These are phyloP conservation scores for Serendipita sp. DNA, from an alignment of 768 basidiomycete genomes.

Conservation along the genomic window DNA sequence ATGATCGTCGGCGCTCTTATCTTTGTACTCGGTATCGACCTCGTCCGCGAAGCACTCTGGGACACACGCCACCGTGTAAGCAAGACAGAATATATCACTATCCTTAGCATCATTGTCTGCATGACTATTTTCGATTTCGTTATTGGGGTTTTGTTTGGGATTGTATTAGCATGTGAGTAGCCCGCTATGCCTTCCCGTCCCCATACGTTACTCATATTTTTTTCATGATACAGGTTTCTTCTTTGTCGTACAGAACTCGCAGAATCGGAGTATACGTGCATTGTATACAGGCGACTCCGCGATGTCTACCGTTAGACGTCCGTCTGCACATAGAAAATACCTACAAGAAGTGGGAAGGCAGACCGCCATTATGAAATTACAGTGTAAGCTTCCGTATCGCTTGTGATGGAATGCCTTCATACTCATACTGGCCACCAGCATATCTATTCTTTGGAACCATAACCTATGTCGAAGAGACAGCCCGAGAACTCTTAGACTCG, in stretches of 20 bases:
- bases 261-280: slow-evolving; percentile 65
- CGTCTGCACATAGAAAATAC: slow-evolving; percentile 73
- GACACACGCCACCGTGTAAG: slow-evolving; percentile 83
- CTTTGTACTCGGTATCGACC: slow-evolving; percentile 85
- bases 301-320: slow-evolving; percentile 82
- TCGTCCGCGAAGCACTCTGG: slow-evolving; percentile 87
- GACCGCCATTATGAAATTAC: slow-evolving; percentile 73
- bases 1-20: slow-evolving; percentile 86
- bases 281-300: slow-evolving; percentile 71
- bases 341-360: slow-evolving; percentile 87
- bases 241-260: slow-evolving; percentile 94
- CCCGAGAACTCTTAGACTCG: slow-evolving; percentile 56
- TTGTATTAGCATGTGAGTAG: slow-evolving; percentile 70
- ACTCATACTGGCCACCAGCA: slow-evolving; percentile 24
- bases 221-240: slow-evolving; percentile 47
- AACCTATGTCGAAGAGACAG: slow-evolving; percentile 71
- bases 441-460: slow-evolving; percentile 94
- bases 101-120: slow-evolving; percentile 69
- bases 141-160: slow-evolving; percentile 80
- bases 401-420: neutral
- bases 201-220: neutral
- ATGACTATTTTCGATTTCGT: slow-evolving; percentile 97
- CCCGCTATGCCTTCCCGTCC: neutral
- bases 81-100: slow-evolving; percentile 66
- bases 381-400: slow-evolving; percentile 33